phyloP scores from a whole-genome alignment of 2,329 filamentous ascomycete species.

The Aspergillus arachidicola region DNA sequence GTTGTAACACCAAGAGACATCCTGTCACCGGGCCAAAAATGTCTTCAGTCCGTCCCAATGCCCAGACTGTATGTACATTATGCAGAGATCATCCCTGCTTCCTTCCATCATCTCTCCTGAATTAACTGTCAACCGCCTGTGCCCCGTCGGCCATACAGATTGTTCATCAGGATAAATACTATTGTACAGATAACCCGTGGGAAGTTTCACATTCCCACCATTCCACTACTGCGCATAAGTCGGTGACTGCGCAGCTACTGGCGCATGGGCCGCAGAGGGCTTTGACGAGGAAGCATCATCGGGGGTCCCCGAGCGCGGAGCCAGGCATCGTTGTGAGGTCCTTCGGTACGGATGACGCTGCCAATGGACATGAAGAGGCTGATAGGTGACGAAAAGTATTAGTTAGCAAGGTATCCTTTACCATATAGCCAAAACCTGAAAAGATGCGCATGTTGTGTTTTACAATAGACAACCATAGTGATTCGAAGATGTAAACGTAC shows the following conservation, averaged over 20 bases:
- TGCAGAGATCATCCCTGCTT: slow-evolving; percentile 7
- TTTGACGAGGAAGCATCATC: slow-evolving; percentile 63
- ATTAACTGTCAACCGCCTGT: slow-evolving; percentile 6
- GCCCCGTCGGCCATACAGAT: slow-evolving; percentile 6
- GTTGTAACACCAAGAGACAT: slow-evolving; percentile 19
- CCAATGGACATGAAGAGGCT: slow-evolving; percentile 99
- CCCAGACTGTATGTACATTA: slow-evolving; percentile 24
- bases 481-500: slow-evolving; percentile 55
- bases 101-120: slow-evolving; percentile 5
- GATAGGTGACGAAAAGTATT: neutral
- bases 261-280: slow-evolving; percentile 34
- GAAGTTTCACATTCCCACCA: slow-evolving; percentile 7
- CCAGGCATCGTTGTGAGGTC: slow-evolving; percentile 77
- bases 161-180: slow-evolving; percentile 19
- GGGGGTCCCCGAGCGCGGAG: slow-evolving; percentile 72
- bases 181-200: slow-evolving; percentile 34
- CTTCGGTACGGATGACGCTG: slow-evolving; percentile 91
- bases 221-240: neutral
- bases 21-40: slow-evolving; percentile 14
- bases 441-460: neutral
- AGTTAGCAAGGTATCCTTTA: neutral
- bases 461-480: neutral
- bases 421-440: neutral
- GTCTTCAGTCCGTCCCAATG: slow-evolving; percentile 8
- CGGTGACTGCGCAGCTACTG: slow-evolving; percentile 26